These are phyloP conservation scores for Paramecium sexaurelia DNA, from an alignment of 73 alveolate species.

Conservation along the genomic window DNA sequence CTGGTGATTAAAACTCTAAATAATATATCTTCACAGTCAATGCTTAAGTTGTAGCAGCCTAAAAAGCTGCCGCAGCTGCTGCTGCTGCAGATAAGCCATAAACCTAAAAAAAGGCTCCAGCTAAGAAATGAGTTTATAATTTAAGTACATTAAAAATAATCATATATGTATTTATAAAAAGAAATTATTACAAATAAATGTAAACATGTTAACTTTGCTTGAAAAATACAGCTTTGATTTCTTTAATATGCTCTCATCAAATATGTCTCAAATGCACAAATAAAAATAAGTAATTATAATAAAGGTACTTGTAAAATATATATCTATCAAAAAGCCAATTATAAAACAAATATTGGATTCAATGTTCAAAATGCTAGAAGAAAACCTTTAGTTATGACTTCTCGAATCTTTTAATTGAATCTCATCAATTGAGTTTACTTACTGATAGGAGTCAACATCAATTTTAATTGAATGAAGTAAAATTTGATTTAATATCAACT, in stretches of 20 bases:
- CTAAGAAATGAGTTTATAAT: slow-evolving; percentile 28
- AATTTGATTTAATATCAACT: not conserved
- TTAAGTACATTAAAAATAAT: slow-evolving; percentile 33
- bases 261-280: slow-evolving; percentile 35
- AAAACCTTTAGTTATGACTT: slow-evolving; percentile 49
- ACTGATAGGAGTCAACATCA: slow-evolving; percentile 38
- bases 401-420: slow-evolving; percentile 12
- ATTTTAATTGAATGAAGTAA: slow-evolving; percentile 38
- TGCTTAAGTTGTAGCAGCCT: slow-evolving; percentile 14
- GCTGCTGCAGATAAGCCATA: slow-evolving; percentile 33
- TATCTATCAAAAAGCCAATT: not conserved
- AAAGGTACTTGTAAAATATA: not conserved
- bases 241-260: slow-evolving; percentile 3
- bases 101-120: slow-evolving; percentile 18
- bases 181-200: not conserved
- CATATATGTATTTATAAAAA: not conserved
- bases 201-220: not conserved
- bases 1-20: not conserved
- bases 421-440: slow-evolving; percentile 46
- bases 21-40: slow-evolving; percentile 37
- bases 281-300: not conserved
- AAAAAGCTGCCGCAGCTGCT: slow-evolving; percentile 58
- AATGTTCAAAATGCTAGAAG: slow-evolving; percentile 2
- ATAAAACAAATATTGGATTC: slow-evolving; percentile 55
- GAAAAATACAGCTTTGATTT: not conserved